Conservation (phyloP, 768 basidiomycete species). For the Glaciozyma martinii region DNA sequence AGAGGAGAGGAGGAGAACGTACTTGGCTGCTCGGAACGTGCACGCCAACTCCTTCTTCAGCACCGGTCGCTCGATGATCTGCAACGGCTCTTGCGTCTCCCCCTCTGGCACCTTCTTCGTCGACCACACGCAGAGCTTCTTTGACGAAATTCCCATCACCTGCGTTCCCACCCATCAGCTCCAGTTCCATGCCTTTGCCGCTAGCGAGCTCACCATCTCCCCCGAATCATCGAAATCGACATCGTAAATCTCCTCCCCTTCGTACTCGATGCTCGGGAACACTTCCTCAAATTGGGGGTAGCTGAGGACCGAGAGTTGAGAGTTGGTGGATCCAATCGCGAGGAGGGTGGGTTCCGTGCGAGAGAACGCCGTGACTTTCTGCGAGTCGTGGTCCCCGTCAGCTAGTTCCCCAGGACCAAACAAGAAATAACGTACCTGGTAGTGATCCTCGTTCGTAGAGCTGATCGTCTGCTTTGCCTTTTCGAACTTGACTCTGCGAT, state of each 20-base stretch:
- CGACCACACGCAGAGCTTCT: constrained; percentile 26
- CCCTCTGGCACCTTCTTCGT: not conserved
- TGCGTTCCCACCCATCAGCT: not conserved
- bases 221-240: constrained; percentile 61
- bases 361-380: constrained; percentile 86
- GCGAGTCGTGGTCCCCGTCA: constrained; percentile 22
- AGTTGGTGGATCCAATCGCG: constrained; percentile 19
- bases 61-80: constrained; percentile 32
- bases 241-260: constrained; percentile 77
- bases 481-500: constrained; percentile 49
- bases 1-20: not conserved
- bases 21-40: constrained; percentile 32
- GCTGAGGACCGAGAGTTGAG: constrained; percentile 56
- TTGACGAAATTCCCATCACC: constrained; percentile 28
- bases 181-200: constrained; percentile 7
- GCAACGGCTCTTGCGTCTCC: constrained; percentile 16
- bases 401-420: not conserved
- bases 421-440: constrained; percentile 53
- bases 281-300: constrained; percentile 51
- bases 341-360: constrained; percentile 54
- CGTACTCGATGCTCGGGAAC: constrained; percentile 46
- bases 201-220: constrained; percentile 42
- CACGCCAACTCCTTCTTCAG: constrained; percentile 28
- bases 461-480: constrained; percentile 56
- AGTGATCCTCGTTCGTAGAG: constrained; percentile 60